Evolutionary conservation across 768 basidiomycete species (phyloP).

Genomic region (Saitozyma sp.): DNA sequence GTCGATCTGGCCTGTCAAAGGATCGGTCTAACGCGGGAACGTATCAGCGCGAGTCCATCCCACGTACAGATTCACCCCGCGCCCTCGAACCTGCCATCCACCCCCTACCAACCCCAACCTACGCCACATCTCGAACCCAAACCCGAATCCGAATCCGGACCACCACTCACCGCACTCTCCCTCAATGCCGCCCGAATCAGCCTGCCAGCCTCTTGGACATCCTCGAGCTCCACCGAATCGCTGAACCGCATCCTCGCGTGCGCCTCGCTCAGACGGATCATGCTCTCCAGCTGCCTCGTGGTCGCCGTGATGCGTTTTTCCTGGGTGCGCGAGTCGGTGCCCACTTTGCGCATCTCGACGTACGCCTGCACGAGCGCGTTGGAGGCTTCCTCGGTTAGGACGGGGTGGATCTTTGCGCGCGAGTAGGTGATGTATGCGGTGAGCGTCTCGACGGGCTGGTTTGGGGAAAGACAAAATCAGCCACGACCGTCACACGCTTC

Average conservation of each 20-base stretch:
- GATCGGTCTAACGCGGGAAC: slow-evolving; percentile 65
- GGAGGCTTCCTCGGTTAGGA: slow-evolving; percentile 80
- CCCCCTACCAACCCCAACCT: too few relatives aligned
- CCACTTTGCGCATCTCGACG: slow-evolving; percentile 90
- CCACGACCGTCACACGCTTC: too few relatives aligned
- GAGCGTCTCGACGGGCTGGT: slow-evolving; percentile 80
- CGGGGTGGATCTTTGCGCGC: slow-evolving; percentile 77
- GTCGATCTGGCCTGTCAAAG: slow-evolving; percentile 92
- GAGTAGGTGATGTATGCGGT: slow-evolving; percentile 95
- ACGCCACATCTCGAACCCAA: too few relatives aligned
- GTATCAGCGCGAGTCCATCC: too few relatives aligned
- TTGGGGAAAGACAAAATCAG: not conserved
- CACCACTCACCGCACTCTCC: slow-evolving; percentile 58
- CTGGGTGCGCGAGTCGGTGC: slow-evolving; percentile 76
- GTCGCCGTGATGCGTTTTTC: slow-evolving; percentile 98
- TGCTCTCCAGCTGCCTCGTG: slow-evolving; percentile 92
- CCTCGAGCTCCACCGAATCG: slow-evolving; percentile 75
- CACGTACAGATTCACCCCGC: slow-evolving; percentile 5
- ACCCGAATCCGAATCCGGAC: not conserved
- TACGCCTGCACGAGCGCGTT: slow-evolving; percentile 82
- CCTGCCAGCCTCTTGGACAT: slow-evolving; percentile 88
- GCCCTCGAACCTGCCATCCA: too few relatives aligned
- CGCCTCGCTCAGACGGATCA: slow-evolving; percentile 94
- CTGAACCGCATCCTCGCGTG: slow-evolving; percentile 96
- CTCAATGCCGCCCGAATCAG: slow-evolving; percentile 95